phyloP scores from a whole-genome alignment of 495 filamentous ascomycete genomes.

The Aspergillus avenaceus region DNA sequence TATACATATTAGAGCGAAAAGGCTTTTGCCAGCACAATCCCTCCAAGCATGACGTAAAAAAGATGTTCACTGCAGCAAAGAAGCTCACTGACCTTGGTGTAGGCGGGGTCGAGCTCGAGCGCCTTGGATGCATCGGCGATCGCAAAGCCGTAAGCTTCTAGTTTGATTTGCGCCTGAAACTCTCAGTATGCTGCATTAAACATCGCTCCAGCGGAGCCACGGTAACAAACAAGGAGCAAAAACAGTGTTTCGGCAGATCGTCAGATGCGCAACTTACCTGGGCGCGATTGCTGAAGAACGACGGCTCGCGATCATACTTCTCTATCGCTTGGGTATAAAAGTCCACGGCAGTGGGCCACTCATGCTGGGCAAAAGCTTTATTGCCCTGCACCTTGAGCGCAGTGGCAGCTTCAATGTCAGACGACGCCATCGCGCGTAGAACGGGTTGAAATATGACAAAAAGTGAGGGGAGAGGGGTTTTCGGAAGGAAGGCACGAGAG shows the following conservation, averaged over 20 bases:
- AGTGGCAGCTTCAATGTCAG: conserved; percentile 62
- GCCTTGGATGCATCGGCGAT: conserved; percentile 92
- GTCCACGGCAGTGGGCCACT: conserved; percentile 82
- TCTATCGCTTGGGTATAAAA: conserved; percentile 90
- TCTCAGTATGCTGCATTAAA: conserved; percentile 7
- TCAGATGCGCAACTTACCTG: conserved; percentile 57
- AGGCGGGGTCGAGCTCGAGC: conserved; percentile 81
- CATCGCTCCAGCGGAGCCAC: too few relatives aligned
- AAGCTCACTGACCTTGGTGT: conserved; percentile 68
- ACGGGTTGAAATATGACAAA: conserved; percentile 13
- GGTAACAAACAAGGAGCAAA: not conserved
- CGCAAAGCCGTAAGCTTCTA: conserved; percentile 89
- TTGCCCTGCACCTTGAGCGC: conserved; percentile 92
- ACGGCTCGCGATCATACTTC: conserved; percentile 74
- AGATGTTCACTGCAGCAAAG: not conserved
- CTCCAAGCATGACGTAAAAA: not conserved
- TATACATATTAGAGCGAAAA: too few relatives aligned
- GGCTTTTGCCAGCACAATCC: too few relatives aligned
- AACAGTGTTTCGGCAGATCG: not conserved
- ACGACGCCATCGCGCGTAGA: conserved; percentile 38
- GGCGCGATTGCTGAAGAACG: conserved; percentile 90
- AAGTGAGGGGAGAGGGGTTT: conserved; percentile 12
- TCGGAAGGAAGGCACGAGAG: conserved; percentile 33
- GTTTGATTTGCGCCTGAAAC: conserved; percentile 82
- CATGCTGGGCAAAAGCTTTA: conserved; percentile 79